Evolutionary conservation across 2,329 filamentous ascomycete species (phyloP).

Genomic region (Colletotrichum euphorbiae): DNA sequence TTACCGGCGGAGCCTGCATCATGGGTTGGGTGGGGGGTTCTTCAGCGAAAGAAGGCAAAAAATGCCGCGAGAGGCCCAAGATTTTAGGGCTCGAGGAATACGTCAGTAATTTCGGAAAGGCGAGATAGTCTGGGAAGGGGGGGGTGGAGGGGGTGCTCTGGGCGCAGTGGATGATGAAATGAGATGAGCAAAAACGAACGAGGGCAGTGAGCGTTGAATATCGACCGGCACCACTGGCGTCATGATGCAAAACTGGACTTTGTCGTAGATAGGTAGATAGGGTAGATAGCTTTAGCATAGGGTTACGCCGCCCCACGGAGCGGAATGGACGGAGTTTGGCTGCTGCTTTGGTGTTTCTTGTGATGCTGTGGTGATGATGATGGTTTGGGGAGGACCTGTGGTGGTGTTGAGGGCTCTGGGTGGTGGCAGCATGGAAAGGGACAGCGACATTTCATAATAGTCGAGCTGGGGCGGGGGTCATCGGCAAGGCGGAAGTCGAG

Average conservation of each 20-base stretch:
- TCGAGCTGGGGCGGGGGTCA: too few species aligned
- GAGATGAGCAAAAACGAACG: neutral
- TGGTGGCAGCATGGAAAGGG: too few species aligned
- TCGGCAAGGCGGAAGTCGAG: too few species aligned
- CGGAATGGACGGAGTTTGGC: constrained; percentile 24
- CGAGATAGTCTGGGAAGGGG: neutral
- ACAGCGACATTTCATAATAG: too few species aligned
- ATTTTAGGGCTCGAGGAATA: neutral
- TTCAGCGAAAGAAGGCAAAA: neutral
- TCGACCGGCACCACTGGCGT: constrained; percentile 15
- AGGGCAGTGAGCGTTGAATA: constrained; percentile 5
- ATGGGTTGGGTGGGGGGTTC: neutral
- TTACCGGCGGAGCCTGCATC: constrained; percentile 33
- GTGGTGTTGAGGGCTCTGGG: too few species aligned
- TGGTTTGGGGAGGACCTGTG: neutral
- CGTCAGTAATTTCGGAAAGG: neutral
- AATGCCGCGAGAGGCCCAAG: neutral
- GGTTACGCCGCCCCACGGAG: constrained; percentile 28
- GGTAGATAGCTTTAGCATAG: constrained; percentile 40
- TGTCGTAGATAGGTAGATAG: constrained; percentile 39
- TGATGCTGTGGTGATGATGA: neutral
- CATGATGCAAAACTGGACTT: constrained; percentile 32
- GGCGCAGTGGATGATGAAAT: neutral
- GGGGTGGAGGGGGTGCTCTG: too few species aligned
- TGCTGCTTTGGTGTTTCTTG: neutral